Conservation (phyloP, 2,329 filamentous ascomycete genomes). For the Cryoendolithus antarcticus region DNA sequence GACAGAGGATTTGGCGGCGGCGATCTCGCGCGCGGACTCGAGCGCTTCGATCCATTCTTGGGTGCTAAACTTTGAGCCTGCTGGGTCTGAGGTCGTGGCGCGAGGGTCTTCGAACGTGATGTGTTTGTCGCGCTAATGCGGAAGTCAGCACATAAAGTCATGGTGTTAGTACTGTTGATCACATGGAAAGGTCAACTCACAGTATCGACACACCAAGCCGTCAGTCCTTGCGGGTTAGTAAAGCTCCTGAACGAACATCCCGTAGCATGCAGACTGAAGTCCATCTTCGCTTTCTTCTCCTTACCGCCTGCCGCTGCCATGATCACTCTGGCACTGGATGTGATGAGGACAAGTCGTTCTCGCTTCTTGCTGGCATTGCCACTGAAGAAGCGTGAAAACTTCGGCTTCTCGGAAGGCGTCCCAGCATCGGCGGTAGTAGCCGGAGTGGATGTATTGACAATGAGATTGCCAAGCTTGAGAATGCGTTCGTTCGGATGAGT, state of each 20-base stretch:
- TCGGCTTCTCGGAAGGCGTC: constrained; percentile 46
- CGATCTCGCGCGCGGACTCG: constrained; percentile 75
- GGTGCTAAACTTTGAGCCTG: constrained; percentile 54
- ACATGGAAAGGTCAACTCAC: constrained; percentile 45
- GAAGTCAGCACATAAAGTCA: neutral
- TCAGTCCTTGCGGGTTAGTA: constrained; percentile 75
- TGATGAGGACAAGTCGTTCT: constrained; percentile 88
- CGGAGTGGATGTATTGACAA: constrained; percentile 68
- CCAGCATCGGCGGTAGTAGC: constrained; percentile 60
- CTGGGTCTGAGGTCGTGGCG: constrained; percentile 49
- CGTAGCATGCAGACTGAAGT: constrained; percentile 67
- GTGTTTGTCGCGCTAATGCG: constrained; percentile 66
- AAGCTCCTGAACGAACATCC: constrained; percentile 71
- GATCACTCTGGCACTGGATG: constrained; percentile 78
- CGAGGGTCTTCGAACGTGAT: constrained; percentile 93
- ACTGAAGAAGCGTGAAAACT: constrained; percentile 86
- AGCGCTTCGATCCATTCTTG: constrained; percentile 89
- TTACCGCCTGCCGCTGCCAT: constrained; percentile 76
- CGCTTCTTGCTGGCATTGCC: constrained; percentile 85
- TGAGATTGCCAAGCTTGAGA: constrained; percentile 79
- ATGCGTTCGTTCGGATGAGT: constrained; percentile 88
- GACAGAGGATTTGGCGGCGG: constrained; percentile 55
- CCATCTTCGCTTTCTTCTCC: constrained; percentile 88
- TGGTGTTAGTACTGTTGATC: neutral
- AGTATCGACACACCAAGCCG: constrained; percentile 82